Evolutionary conservation across 116 monocot genomes (phyloP), one percentile per base, ranked within the genome.

Genomic region (Papilionanthe hybrid): DNA sequence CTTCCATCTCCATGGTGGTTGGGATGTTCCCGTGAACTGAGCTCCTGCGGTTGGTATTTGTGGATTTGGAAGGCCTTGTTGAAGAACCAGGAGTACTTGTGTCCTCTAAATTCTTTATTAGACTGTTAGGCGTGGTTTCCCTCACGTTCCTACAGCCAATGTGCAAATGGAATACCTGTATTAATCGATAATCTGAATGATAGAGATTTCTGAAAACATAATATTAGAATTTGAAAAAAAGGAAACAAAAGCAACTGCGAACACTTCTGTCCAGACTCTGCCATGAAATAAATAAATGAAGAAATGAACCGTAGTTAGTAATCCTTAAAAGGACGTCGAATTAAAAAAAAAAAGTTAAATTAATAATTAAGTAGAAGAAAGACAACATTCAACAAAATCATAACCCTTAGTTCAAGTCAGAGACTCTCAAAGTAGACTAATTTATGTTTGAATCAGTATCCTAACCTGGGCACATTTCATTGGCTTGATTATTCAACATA

Each of bases 71-170:
- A 41, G 71, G 79, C 74, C 71, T 87, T 3, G 97, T 92, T 18
- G 94, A 88, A 17, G 94, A 94, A 25, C 89, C 91, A 18, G 94
- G 92, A 13, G 94, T 94, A 44, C 79, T 75, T 19, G 82, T 82
- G 3, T 41, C 71, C 37, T 85, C 91, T 2, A 86, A 75, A 83
- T 81, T 79, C 78, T 85, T 88, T 65, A 92, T 91, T 77, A 90
- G 57, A 79, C 91, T 90, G 80, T 92, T 90, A 58, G 97, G 94
- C 53, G 97, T 92, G 3, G 93, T 90, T 82, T 93, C 94, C 81
- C 97, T 91, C 15, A 44, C 53, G 80, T 68, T 82, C 80, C 97
- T 94, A 86, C 79, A 73, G 45, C n/a, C 37, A n/a, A 73, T 22
- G 22, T 73, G 73, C 12, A 73, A 73, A 73, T n/a, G n/a, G 41